These are phyloP conservation scores for Kondoa subrosea DNA, from an alignment of 768 basidiomycete species.

Conservation along the genomic window DNA sequence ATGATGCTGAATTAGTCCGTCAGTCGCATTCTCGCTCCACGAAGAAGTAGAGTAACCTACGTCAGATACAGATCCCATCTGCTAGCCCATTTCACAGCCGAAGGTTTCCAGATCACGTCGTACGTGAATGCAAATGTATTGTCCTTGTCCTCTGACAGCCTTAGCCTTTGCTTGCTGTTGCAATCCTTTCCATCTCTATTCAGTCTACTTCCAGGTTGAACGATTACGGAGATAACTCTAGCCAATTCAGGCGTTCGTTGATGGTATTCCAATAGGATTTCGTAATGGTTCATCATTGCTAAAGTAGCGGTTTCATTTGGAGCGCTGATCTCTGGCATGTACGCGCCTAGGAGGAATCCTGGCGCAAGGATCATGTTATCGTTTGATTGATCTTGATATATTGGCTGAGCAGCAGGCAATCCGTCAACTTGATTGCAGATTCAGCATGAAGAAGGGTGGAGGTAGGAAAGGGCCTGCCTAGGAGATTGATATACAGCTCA, in stretches of 20 bases:
- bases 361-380: constrained; percentile 56
- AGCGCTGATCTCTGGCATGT: neutral
- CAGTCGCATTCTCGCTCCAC: neutral
- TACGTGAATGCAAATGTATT: constrained; percentile 60
- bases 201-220: constrained; percentile 45
- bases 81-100: constrained; percentile 50
- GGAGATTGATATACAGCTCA: constrained; percentile 86
- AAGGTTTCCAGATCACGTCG: constrained; percentile 65
- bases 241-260: constrained; percentile 48
- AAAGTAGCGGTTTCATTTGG: constrained; percentile 42
- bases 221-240: constrained; percentile 80
- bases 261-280: constrained; percentile 49
- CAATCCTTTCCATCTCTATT: constrained; percentile 28
- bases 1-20: neutral
- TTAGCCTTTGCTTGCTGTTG: constrained; percentile 10
- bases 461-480: constrained; percentile 29
- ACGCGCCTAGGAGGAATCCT: constrained; percentile 65
- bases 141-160: constrained; percentile 8
- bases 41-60: neutral
- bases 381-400: constrained; percentile 47
- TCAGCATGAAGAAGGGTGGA: neutral
- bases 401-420: constrained; percentile 51
- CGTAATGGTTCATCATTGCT: constrained; percentile 80
- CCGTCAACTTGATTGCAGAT: constrained; percentile 46
- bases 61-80: constrained; percentile 94